Base-by-base conservation (phyloP, 306 rosid genomes). In the Malus sieversii region DNA sequence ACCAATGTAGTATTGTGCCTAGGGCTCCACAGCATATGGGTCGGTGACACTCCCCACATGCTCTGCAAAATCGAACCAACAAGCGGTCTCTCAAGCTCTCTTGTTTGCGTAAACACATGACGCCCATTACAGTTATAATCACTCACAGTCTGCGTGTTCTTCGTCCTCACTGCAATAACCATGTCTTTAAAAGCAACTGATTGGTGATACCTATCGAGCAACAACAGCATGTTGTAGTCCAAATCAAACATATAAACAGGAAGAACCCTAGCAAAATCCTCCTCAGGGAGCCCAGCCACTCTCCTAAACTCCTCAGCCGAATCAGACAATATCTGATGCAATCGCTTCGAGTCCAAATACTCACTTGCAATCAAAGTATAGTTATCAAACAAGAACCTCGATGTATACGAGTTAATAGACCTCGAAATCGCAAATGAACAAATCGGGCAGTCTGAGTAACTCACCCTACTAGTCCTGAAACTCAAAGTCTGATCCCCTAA, bases 11-110 rank as follows among this genome's bases (percentile, higher is more conserved):
- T 80, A 70, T 96, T 96, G 81, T 92, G 97, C 80, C 90, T 88
- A 0, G 93, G 90, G 73, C 97, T 96, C 98, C 99, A 92, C 59
- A 80, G 69, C 83, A 90, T 48, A 80, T 96, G 98, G 0, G 98
- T 96, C 0, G 99, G 99, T 5, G 97, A 88, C 62, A 96, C 97
- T 18, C 99, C 99, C 99, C 99, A 96, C 99, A 96, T 90, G 22
- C 93, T 92, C 90, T 96, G 99, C 53, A 96, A 77, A 81, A 96
- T 91, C 0, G 99, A 96, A 44, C 97, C 99, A 78, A 96, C 91
- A 71, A 96, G 84, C 0, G 98, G 99, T 55, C 99, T 63, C 83
- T 88, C 98, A 68, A 96, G 98, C 45, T 90, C 86, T 81, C 97
- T 87, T 0, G 92, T 84, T 59, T 87, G 90, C 6, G 80, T 85